phyloP scores from a whole-genome alignment of 1,139 yeast genomes.

The Debaryomycetaceae sp. region DNA sequence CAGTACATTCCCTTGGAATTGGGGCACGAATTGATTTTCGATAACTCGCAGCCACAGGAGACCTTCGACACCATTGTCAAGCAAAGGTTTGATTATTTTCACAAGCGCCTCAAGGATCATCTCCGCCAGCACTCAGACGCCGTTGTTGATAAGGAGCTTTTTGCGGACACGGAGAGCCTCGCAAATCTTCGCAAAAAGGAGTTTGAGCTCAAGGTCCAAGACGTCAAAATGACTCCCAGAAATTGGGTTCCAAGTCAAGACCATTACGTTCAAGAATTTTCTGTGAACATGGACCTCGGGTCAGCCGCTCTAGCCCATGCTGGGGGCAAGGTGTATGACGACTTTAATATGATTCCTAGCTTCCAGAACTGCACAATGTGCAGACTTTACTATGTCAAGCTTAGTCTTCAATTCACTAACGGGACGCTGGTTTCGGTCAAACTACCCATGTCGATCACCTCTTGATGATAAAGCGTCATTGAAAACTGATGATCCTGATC shows the following conservation, averaged over 20 bases:
- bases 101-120: constrained; percentile 1
- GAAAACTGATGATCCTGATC: too few relatives aligned
- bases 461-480: too few relatives aligned
- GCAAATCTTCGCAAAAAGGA: constrained; percentile 5
- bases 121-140: background rate
- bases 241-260: constrained; percentile 1
- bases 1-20: constrained; percentile 8
- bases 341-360: constrained; percentile 33
- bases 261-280: constrained; percentile 1
- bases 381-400: constrained; percentile 30
- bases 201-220: constrained; percentile 1
- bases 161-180: constrained; percentile 5
- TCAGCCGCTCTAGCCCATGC: constrained; percentile 1
- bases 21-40: constrained; percentile 7
- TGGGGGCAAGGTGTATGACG: constrained; percentile 8
- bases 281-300: constrained; percentile 5
- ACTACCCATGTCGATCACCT: constrained; percentile 26
- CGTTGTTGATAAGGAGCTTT: constrained; percentile 2
- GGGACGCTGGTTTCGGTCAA: constrained; percentile 25
- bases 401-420: constrained; percentile 26
- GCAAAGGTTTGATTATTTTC: background rate
- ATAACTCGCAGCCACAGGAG: constrained; percentile 3
- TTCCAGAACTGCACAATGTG: constrained; percentile 35
- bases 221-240: constrained; percentile 2
- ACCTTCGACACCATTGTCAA: constrained; percentile 2